Evolutionary conservation across 371 early-diverging fungal species (phyloP).

Genomic region (Rhizopus delemar): DNA sequence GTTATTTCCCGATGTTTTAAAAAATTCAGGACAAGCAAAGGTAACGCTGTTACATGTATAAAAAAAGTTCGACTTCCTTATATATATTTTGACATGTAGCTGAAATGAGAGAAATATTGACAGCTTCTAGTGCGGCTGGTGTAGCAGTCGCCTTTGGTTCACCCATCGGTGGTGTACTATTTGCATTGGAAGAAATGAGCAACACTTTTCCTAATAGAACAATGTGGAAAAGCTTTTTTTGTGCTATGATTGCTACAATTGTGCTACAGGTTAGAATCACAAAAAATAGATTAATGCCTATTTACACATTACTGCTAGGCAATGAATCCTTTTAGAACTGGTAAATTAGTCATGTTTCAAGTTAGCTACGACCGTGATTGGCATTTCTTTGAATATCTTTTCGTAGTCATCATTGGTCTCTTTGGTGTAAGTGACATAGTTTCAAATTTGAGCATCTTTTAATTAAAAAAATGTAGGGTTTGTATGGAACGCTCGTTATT

Average conservation of each 20-base stretch:
- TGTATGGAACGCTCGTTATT: conserved; percentile 88
- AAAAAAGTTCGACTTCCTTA: too few relatives aligned
- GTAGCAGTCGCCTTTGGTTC: conserved; percentile 95
- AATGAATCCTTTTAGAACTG: conserved; percentile 92
- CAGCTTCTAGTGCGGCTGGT: conserved; percentile 93
- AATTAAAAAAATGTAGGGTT: conserved; percentile 56
- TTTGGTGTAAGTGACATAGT: conserved; percentile 68
- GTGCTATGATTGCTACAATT: conserved; percentile 89
- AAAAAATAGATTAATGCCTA: neutral
- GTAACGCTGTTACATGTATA: conserved; percentile 30
- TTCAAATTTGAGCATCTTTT: neutral
- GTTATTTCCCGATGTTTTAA: conserved; percentile 81
- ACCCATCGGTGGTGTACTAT: conserved; percentile 90
- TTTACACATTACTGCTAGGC: conserved; percentile 36
- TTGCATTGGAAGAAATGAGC: conserved; percentile 96
- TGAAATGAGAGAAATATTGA: conserved; percentile 88
- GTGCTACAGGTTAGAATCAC: conserved; percentile 68
- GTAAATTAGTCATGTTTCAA: conserved; percentile 93
- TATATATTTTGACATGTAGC: conserved; percentile 36
- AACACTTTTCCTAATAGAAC: conserved; percentile 93
- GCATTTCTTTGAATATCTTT: conserved; percentile 83
- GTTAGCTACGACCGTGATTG: conserved; percentile 90
- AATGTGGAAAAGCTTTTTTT: conserved; percentile 93
- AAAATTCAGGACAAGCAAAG: conserved; percentile 83
- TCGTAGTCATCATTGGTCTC: conserved; percentile 85